Evolutionary conservation across 2,329 filamentous ascomycete species (phyloP).

Genomic region (Fusarium anguioides): DNA sequence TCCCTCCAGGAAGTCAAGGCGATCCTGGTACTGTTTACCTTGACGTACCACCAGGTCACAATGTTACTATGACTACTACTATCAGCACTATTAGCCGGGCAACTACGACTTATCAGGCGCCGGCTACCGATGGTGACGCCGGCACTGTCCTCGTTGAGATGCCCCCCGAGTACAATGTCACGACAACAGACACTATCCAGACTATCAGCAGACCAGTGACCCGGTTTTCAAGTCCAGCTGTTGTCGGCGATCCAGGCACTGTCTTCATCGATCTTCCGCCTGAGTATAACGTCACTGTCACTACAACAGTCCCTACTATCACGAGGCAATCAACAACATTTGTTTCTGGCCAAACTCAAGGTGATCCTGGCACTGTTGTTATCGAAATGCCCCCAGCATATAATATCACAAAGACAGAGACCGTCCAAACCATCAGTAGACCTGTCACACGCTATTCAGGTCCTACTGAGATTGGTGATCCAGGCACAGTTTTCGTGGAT

Average conservation of each 20-base stretch:
- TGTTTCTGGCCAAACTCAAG: background rate
- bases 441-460: background rate
- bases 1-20: too few species aligned
- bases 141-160: background rate
- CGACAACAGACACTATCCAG: background rate
- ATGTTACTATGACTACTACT: too few species aligned
- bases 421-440: background rate
- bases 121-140: too few species aligned
- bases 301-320: background rate
- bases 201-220: background rate
- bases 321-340: background rate
- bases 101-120: too few species aligned
- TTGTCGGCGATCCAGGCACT: background rate
- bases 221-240: background rate
- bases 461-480: background rate
- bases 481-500: background rate
- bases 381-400: background rate
- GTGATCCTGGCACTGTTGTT: background rate
- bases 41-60: too few species aligned
- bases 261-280: background rate
- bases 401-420: background rate
- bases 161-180: background rate
- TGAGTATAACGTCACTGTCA: background rate
- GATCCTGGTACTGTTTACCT: too few species aligned
- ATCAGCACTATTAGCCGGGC: too few species aligned